Evolutionary conservation across 1,284 basidiomycete species (phyloP).

Genomic region (Puccinia polysora): DNA sequence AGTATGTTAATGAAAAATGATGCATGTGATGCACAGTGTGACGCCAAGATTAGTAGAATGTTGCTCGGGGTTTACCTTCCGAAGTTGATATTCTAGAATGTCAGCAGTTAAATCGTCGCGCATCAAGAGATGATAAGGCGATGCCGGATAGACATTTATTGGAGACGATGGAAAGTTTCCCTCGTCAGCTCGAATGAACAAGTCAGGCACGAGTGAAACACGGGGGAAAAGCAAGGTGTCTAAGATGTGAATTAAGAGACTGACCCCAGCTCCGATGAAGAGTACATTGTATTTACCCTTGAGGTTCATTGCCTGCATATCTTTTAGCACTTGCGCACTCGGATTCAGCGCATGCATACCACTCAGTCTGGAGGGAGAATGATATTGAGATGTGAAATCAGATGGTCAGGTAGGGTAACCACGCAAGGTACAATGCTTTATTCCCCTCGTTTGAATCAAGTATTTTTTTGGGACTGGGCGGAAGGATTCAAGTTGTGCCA

Average conservation of each 20-base stretch:
- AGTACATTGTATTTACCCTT: constrained; percentile 63
- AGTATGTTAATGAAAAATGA: background rate
- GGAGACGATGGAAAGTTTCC: too few relatives aligned
- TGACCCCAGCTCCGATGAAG: constrained; percentile 75
- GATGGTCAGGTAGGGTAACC: too few relatives aligned
- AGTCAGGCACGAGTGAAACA: background rate
- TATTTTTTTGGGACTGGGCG: too few relatives aligned
- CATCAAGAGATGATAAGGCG: background rate
- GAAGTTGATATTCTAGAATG: constrained; percentile 48
- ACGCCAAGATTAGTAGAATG: constrained; percentile 42
- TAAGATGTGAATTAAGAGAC: constrained; percentile 41
- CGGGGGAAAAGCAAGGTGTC: too few relatives aligned
- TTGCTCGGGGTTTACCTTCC: constrained; percentile 55
- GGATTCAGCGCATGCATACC: constrained; percentile 32
- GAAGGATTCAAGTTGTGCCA: too few relatives aligned
- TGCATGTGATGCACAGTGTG: background rate
- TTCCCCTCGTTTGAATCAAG: too few relatives aligned
- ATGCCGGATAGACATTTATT: too few relatives aligned
- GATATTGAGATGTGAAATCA: background rate
- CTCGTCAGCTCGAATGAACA: constrained; percentile 6
- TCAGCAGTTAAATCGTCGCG: background rate
- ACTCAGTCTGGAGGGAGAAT: constrained; percentile 13
- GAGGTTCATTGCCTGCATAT: constrained; percentile 21
- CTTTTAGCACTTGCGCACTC: constrained; percentile 2
- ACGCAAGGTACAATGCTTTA: too few relatives aligned